Evolutionary conservation across 2,329 filamentous ascomycete genomes (phyloP).

Genomic region (Aspergillus quadrilineatus): DNA sequence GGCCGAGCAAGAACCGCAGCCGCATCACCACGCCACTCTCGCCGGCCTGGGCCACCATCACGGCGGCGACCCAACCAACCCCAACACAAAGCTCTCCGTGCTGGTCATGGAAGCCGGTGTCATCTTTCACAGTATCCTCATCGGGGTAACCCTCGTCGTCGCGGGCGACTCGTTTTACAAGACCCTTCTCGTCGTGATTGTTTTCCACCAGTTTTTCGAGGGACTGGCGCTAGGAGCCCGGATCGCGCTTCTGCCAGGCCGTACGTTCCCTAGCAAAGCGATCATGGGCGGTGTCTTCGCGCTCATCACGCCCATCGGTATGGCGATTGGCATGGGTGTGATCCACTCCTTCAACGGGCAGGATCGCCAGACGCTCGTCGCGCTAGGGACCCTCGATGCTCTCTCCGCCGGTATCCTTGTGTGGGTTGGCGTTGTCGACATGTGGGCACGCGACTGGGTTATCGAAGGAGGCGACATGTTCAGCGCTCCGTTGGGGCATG

Average conservation of each 20-base stretch:
- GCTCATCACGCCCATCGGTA: constrained; percentile 72
- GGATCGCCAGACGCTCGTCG: constrained; percentile 64
- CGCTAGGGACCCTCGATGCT: constrained; percentile 72
- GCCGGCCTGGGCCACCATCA: constrained; percentile 36
- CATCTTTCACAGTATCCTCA: constrained; percentile 68
- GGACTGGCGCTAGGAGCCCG: constrained; percentile 71
- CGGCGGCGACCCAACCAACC: constrained; percentile 29
- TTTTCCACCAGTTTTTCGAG: constrained; percentile 79
- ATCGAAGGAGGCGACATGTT: constrained; percentile 58
- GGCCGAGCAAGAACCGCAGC: neutral
- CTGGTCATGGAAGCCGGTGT: constrained; percentile 70
- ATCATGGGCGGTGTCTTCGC: constrained; percentile 65
- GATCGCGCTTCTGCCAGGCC: constrained; percentile 58
- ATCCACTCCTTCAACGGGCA: constrained; percentile 72
- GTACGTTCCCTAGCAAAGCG: constrained; percentile 46
- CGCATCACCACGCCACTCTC: constrained; percentile 9
- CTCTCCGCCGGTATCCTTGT: constrained; percentile 72
- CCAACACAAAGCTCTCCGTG: constrained; percentile 59
- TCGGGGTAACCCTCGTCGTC: constrained; percentile 48
- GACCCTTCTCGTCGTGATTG: constrained; percentile 61
- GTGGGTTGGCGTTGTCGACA: constrained; percentile 79
- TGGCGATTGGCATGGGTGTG: constrained; percentile 76
- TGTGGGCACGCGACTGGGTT: constrained; percentile 76
- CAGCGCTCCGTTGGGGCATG: constrained; percentile 51
- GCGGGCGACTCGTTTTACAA: constrained; percentile 53